Evolutionary conservation across 78 protist species (phyloP), one percentile per base, ranked within the genome.

Genomic region (Corallochytrium limacisporum): DNA sequence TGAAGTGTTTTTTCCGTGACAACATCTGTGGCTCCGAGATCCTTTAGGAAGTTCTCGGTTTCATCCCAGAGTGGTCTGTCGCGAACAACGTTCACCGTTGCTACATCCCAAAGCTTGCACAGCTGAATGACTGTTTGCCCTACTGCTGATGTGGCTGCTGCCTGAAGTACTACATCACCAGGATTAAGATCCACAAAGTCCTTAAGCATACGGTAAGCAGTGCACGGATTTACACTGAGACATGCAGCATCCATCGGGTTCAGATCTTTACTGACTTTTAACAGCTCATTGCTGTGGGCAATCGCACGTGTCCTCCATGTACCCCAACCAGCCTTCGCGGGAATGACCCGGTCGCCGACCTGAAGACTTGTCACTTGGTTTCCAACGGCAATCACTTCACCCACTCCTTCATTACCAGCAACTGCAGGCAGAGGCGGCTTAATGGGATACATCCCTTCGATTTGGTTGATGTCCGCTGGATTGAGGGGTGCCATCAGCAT

Each of bases 401-500:
- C 93, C 20, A 82, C 81, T 8, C 86, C 80, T 36, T 81, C 86
- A 28, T 48, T 60, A 22, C 95, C 95, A 26, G 85, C 96, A 4
- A 87, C 77, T 1, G 91, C 82, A 15, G 91, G 88, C 31, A 85
- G 46, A 31, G 67, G 42, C 1, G 90, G 81, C 37, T 60, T 24
- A 20, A 73, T 36, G 5, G 88, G 86, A 60, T 91, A 91, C 42
- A 47, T 49, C 26, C 95, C 95, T 67, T 83, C 66, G 48, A 85
- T 56, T 39, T 51, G 38, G 66, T 90, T 90, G 56, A 85, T 42
- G 63, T 90, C 95, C 5, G 86, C 81, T 35, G 90, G 91, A 56
- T 90, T 82, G 56, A 90, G 59, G 51, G 95, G 89, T 18, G 95
- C 84, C n/a, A 70, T 72, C 26, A 84, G 48, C 82, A 84, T 81